These are phyloP conservation scores for Seiridium cupressi DNA, from an alignment of 2,329 filamentous ascomycete genomes.

Conservation along the genomic window DNA sequence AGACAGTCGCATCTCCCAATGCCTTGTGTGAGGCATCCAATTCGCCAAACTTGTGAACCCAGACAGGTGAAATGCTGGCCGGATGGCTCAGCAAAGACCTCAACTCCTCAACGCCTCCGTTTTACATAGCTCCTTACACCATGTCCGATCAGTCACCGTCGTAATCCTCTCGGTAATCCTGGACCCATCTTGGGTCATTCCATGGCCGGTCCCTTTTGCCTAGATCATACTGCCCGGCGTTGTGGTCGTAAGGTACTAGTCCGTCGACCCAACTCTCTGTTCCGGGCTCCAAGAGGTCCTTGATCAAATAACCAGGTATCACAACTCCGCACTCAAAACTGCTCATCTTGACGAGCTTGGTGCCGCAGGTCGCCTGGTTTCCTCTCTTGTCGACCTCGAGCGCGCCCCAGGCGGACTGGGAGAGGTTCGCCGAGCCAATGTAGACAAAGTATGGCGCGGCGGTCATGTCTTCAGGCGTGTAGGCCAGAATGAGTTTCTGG, in stretches of 20 bases:
- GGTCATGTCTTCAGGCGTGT: slow-evolving; percentile 9
- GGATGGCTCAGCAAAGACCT: too few relatives aligned
- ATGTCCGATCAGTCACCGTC: background rate
- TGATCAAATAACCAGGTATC: slow-evolving; percentile 17
- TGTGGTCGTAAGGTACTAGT: slow-evolving; percentile 18
- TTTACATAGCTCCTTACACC: background rate
- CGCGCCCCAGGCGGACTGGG: slow-evolving; percentile 20
- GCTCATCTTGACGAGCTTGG: slow-evolving; percentile 18
- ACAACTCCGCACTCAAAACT: slow-evolving; percentile 25
- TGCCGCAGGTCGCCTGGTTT: slow-evolving; percentile 16
- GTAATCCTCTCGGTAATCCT: background rate
- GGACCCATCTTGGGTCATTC: background rate
- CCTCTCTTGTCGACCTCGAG: slow-evolving; percentile 19
- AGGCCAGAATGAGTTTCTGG: slow-evolving; percentile 21
- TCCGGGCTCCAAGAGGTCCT: slow-evolving; percentile 16
- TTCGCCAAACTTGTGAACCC: too few relatives aligned
- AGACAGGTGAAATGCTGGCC: too few relatives aligned
- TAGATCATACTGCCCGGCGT: background rate
- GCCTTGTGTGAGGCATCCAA: too few relatives aligned
- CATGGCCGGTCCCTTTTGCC: background rate
- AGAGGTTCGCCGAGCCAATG: slow-evolving; percentile 23
- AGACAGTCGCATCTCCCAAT: too few relatives aligned
- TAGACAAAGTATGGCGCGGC: slow-evolving; percentile 19
- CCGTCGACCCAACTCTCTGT: slow-evolving; percentile 18
- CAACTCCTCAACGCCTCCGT: too few relatives aligned